Base-by-base conservation (phyloP, 2,329 filamentous ascomycete species). In the Myriangium duriaei region DNA sequence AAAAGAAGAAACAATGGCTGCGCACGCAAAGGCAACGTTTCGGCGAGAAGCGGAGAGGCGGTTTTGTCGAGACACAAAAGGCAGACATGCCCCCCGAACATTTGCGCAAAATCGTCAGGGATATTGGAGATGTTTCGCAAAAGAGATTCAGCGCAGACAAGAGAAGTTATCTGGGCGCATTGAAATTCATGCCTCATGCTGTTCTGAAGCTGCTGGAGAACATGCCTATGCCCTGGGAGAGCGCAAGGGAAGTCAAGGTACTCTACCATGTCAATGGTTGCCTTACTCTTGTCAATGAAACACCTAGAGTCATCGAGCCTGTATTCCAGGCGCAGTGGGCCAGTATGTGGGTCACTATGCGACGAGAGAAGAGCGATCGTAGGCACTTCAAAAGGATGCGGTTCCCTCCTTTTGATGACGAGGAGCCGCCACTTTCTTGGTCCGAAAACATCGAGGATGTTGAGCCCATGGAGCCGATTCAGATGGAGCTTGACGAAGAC, bases 201-300 rank as follows among this genome's bases (percentile, higher is more conserved):
- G 91, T 98, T 9, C 65, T 98, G 64, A 98, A 98, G 67, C 71
- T 98, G 15, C 62, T 98, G 40, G 91, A 98, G 66, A 98, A 98
- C 53, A 98, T 98, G 91, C 91, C 91, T 3, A 98, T 98, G 91
- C 91, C 91, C 0, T 98, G 91, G 91, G 91, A 98, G 64, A 91
- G 86, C 41, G 78, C 85, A 16, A 76, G 87, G 45, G 91, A 98
- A 55, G 92, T 98, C 45, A 96, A 96, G 64, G 91, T 98, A 17
- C 69, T 98, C 10, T 98, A 98, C 59, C 91, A 98, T 56, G 87
- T 96, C 52, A 98, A 98, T 54, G 91, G 91, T 18, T 98, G 92
- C 55, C 62, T 98, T 62, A 98, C 91, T 2, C 65, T 98, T 40
- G 92, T 98, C 52, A 98, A 98, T 58, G 91, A 98, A 65, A 85